Evolutionary conservation across 2,329 filamentous ascomycete species (phyloP), one percentile per base, ranked within the genome.

Genomic region (Neoascochyta sp.): DNA sequence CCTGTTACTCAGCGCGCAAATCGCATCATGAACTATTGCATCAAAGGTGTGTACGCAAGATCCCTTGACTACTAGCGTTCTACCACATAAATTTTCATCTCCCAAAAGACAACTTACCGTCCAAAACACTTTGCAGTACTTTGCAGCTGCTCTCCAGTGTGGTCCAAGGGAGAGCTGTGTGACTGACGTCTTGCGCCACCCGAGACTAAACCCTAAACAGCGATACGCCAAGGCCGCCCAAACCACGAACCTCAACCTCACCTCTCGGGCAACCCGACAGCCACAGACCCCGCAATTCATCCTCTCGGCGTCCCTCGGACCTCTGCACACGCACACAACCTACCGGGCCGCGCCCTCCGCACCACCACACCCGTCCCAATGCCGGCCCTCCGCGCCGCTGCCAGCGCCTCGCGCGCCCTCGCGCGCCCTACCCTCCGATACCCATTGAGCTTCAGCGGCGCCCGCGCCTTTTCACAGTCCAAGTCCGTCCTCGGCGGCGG

Each of bases 401-500:
- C 49, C 33, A 39, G 47, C 41, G 40, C 33, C 30, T 29, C 41
- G 24, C 48, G 46, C 41, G 41, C 46, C 20, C 38, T 48, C 34
- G 34, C 43, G 12, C 32, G 22, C 34, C 42, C 52, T 43, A 22
- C 45, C 34, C 32, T 45, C 40, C 32, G 31, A 27, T 37, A 37
- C 29, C 43, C 36, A 9, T 29, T 45, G 14, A 27, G 24, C 16
- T 30, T 41, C 32, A 11, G 11, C 5, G 4, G 16, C 14, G 21
- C 35, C 13, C 51, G 47, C 34, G 34, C 41, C 22, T 53, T 60
- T 26, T 54, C 56, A 24, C 37, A 44, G 18, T 44, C 54, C 16
- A 29, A 41, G 22, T 24, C 23, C 27, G 28, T 34, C 24, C 35
- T 37, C 13, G 39, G 37, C 16, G 52, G 43, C n/a, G 48, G 50